Conservation (phyloP, 768 basidiomycete species). For the Termitomyces sp. region DNA sequence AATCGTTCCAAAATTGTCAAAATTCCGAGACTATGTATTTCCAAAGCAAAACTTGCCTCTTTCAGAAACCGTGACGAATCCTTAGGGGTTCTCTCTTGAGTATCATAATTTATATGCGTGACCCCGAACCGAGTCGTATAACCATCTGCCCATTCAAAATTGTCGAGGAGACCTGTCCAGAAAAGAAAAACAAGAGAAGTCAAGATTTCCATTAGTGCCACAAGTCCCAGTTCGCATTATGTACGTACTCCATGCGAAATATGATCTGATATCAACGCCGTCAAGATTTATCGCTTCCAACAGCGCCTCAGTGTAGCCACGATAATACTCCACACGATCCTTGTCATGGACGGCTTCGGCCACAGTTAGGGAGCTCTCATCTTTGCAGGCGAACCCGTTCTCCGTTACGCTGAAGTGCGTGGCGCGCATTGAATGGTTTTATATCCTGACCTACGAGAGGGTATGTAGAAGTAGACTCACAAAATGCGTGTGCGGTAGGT, state of each 20-base stretch:
- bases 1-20: background rate
- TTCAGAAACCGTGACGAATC: slow-evolving; percentile 49
- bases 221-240: background rate
- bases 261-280: slow-evolving; percentile 50
- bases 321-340: slow-evolving; percentile 60
- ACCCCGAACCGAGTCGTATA: slow-evolving; percentile 63
- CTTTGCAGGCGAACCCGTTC: slow-evolving; percentile 63
- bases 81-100: slow-evolving; percentile 58
- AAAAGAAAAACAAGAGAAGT: background rate
- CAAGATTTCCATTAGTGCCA: background rate
- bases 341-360: slow-evolving; percentile 47
- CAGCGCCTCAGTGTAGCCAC: slow-evolving; percentile 45
- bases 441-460: too few relatives aligned
- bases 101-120: slow-evolving; percentile 62
- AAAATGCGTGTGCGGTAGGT: slow-evolving; percentile 46
- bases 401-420: slow-evolving; percentile 49
- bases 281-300: slow-evolving; percentile 50
- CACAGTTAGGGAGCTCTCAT: slow-evolving; percentile 41
- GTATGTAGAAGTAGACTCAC: slow-evolving; percentile 22
- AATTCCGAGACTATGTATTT: background rate
- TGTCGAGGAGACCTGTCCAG: slow-evolving; percentile 51
- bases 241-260: slow-evolving; percentile 62
- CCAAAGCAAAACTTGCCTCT: slow-evolving; percentile 17
- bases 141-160: slow-evolving; percentile 72
- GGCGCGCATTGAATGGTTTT: background rate